Base-by-base conservation (phyloP, 2,329 filamentous ascomycete species). In the Akanthomyces dipterigenus region DNA sequence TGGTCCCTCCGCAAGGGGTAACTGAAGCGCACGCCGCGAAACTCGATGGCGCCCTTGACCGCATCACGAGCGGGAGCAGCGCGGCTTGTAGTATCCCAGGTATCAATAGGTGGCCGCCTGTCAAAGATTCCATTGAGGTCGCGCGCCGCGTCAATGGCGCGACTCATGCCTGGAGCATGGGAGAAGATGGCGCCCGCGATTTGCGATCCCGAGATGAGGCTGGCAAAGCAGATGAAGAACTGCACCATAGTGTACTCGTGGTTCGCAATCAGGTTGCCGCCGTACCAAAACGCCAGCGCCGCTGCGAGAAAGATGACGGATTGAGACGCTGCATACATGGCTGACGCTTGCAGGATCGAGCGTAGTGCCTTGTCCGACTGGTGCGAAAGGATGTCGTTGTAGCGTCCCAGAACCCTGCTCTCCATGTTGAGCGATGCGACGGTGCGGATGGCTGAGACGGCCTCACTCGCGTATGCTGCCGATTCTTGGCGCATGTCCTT, bases 381-480 rank as follows among this genome's bases (percentile, higher is more conserved):
- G 8, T 67, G 63, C 3, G 66, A 59, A 20, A 75, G 63, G 16
- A 73, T 68, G 16, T 63, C 63, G 46, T 71, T 63, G 53, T 74
- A 75, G 7, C 71, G 67, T 7, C 68, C 62, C 31, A 72, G 71
- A 53, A 87, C 84, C 50, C 74, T 74, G 58, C 81, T 74, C 66
- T 87, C 84, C 73, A 87, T 80, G 1, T 80, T 83, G 12, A 87
- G 71, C 3, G 81, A 77, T 0, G 81, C 75, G 3, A 87, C 84
- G 0, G 84, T 87, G 20, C 84, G 76, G 65, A 86, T 83, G 0
- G 83, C 83, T 5, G 22, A 14, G 12, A 16, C 2, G 79, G 77
- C 8, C 86, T 81, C 67, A 87, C 84, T 9, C 3, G 46, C 46
- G 12, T 28, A 31, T 5, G 24, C 3, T 11, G 46, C 46, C 3